Evolutionary conservation across 768 basidiomycete species (phyloP), one percentile per base, ranked within the genome.

Genomic region (Holtermannia corniformis): DNA sequence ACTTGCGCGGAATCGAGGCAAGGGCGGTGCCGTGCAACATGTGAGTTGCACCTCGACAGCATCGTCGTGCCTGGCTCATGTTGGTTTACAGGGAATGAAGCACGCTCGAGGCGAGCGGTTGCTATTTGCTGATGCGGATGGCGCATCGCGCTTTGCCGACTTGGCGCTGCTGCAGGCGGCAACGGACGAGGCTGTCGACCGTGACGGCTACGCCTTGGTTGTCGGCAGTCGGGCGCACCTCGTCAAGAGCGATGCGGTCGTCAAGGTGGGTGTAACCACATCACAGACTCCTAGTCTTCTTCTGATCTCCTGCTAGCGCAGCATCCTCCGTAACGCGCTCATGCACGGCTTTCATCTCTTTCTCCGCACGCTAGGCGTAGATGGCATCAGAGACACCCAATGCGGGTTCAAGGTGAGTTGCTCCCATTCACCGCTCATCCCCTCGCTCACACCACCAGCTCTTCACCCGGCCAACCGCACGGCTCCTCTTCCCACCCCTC

Each of bases 301-400:
- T 14, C 14, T 51, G 14, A 3, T n/a, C 16, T 5, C 24, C n/a
- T 1, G 21, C 3, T 70, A 95, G 90, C 85, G 92, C 24, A 93
- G 90, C 5, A 59, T 85, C 42, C 72, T 93, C 19, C 85, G 92
- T 26, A 96, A 95, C 65, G 74, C 93, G 54, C 82, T 93, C 51
- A 96, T 95, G 92, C 84, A 93, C 64, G 86, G 85, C 3, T 80
- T 96, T 53, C 92, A 96, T 70, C 83, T 87, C 19, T 82, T 91
- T 67, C 79, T 95, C 7, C 82, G 85, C 28, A 80, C 93, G 44
- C 82, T 93, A 25, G 91, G 92, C 44, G 89, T 91, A 2, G 84
- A 84, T 5, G 84, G 88, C 65, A 86, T 93, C 55, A 81, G 87
- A 22, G 91, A 95, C 75, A 96, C 92, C 16, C 92, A 95, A 69